Evolutionary conservation across 495 filamentous ascomycete genomes (phyloP).

Genomic region (Copromyces sp.): DNA sequence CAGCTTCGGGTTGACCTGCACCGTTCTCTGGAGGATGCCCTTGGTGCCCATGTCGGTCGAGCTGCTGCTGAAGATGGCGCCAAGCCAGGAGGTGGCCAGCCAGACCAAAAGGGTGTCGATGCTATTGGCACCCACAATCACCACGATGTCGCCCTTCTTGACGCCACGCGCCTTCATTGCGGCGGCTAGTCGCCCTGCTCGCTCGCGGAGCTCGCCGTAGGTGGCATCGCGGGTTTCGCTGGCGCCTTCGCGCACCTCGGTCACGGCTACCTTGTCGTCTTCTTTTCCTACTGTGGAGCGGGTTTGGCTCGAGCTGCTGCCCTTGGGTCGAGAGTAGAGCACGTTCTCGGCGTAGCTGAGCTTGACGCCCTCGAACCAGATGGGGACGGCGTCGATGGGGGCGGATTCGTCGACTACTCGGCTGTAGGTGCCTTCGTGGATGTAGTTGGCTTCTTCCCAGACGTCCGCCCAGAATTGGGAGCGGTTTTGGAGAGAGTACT

Average conservation of each 20-base stretch:
- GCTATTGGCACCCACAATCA: constrained; percentile 61
- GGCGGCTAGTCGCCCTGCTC: constrained; percentile 45
- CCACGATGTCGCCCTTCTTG: constrained; percentile 57
- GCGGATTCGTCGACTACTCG: constrained; percentile 55
- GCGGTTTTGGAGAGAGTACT: constrained; percentile 51
- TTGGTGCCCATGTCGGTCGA: constrained; percentile 74
- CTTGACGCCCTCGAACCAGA: constrained; percentile 56
- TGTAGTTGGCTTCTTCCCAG: constrained; percentile 48
- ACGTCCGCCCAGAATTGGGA: constrained; percentile 56
- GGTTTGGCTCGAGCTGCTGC: constrained; percentile 15
- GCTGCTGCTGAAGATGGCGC: constrained; percentile 59
- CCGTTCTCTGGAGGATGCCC: constrained; percentile 61
- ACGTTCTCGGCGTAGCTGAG: constrained; percentile 59
- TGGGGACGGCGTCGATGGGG: constrained; percentile 57
- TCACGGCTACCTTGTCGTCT: constrained; percentile 55
- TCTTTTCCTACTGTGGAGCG: constrained; percentile 49
- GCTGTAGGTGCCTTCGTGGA: constrained; percentile 49
- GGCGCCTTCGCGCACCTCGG: constrained; percentile 62
- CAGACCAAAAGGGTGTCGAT: constrained; percentile 60
- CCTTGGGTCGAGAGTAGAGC: constrained; percentile 36
- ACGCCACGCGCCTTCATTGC: constrained; percentile 57
- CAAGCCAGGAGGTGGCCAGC: constrained; percentile 53
- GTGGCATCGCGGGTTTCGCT: constrained; percentile 46
- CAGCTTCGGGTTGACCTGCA: constrained; percentile 58
- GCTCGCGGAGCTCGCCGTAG: constrained; percentile 50